phyloP scores from a whole-genome alignment of 2,329 filamentous ascomycete species.

The Aureobasidium zeae region DNA sequence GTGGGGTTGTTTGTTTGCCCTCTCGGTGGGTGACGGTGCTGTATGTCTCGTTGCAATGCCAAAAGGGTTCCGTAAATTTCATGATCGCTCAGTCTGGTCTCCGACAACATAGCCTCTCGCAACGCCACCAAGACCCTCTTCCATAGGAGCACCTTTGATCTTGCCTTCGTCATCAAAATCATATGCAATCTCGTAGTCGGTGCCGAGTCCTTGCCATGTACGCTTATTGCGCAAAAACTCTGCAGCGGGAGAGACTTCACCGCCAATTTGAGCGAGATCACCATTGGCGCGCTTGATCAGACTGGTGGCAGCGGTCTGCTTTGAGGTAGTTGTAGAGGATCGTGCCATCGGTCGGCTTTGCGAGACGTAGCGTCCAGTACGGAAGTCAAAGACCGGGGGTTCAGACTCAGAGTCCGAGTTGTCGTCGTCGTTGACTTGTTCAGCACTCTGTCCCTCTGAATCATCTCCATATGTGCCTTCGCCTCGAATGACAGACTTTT shows the following conservation, averaged over 20 bases:
- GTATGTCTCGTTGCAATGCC: no score
- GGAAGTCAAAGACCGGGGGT: slow-evolving; percentile 82
- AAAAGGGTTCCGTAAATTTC: background rate
- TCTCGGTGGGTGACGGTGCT: no score
- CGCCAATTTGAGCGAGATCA: slow-evolving; percentile 72
- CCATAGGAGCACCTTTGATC: slow-evolving; percentile 54
- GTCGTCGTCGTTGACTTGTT: slow-evolving; percentile 55
- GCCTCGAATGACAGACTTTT: slow-evolving; percentile 20
- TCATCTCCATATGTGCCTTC: slow-evolving; percentile 22
- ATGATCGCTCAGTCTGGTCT: slow-evolving; percentile 27
- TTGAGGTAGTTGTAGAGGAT: slow-evolving; percentile 14
- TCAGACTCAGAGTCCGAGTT: slow-evolving; percentile 61
- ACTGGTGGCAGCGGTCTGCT: slow-evolving; percentile 21
- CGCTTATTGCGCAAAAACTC: slow-evolving; percentile 73
- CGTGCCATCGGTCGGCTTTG: slow-evolving; percentile 63
- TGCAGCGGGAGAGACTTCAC: slow-evolving; percentile 81
- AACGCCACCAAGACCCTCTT: slow-evolving; percentile 79
- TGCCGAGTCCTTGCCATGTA: slow-evolving; percentile 87
- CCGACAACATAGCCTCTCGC: slow-evolving; percentile 81
- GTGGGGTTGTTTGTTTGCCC: no score
- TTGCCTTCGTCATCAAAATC: slow-evolving; percentile 47
- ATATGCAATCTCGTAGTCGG: slow-evolving; percentile 60
- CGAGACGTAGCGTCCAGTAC: slow-evolving; percentile 74
- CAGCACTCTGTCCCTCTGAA: slow-evolving; percentile 34
- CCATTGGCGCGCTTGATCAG: slow-evolving; percentile 57